phyloP scores from a whole-genome alignment of 257 asterid genomes.

The Penstemon newberryi region DNA sequence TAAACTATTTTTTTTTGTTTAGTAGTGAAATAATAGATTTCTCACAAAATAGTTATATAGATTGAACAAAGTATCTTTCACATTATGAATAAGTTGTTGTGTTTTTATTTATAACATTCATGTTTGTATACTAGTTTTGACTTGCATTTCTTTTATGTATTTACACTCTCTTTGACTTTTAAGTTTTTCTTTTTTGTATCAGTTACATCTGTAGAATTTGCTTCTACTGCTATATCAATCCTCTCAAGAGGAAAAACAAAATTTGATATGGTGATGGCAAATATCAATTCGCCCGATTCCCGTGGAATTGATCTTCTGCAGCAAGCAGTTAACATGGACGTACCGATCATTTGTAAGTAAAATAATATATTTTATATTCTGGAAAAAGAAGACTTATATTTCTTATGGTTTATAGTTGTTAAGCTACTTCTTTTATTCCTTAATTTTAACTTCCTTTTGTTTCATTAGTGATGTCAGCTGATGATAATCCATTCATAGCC shows the following conservation, averaged over 20 bases:
- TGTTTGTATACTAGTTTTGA: not conserved
- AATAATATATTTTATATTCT: too few relatives aligned
- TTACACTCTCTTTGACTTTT: not conserved
- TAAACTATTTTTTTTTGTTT: too few relatives aligned
- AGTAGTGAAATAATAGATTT: too few relatives aligned
- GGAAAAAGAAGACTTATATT: too few relatives aligned
- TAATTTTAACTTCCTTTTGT: too few relatives aligned
- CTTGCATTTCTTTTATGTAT: not conserved
- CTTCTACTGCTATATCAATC: slow-evolving; percentile 17
- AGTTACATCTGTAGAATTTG: slow-evolving; percentile 18
- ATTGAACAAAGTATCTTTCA: too few relatives aligned
- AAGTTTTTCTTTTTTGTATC: too few relatives aligned
- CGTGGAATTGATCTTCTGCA: slow-evolving; percentile 42
- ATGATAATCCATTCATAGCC: too few relatives aligned
- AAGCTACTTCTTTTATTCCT: too few relatives aligned
- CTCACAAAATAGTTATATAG: too few relatives aligned
- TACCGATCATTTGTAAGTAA: slow-evolving; percentile 40
- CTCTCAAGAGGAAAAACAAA: slow-evolving; percentile 30
- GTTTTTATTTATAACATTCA: not conserved
- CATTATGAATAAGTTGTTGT: not conserved
- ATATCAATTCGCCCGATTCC: slow-evolving; percentile 44
- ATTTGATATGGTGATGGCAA: slow-evolving; percentile 40
- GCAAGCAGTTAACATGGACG: slow-evolving; percentile 29
- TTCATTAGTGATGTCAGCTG: too few relatives aligned
- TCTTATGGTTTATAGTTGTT: too few relatives aligned